Conservation (phyloP, 345 rosid species). For the Schrenkiella parvula region DNA sequence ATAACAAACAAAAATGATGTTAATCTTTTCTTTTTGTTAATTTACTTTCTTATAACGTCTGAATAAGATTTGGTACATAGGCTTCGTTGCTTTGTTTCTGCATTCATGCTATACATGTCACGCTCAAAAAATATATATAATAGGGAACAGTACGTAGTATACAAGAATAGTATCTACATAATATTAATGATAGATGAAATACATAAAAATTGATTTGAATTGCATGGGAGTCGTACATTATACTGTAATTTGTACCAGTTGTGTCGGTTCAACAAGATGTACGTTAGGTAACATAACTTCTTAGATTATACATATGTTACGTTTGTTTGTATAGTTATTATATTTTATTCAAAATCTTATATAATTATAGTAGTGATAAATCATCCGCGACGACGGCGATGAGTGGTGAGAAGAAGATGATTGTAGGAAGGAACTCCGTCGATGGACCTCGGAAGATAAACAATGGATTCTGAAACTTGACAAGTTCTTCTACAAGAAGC, state of each 20-base stretch:
- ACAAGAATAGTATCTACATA: neutral
- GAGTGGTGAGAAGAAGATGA: slow-evolving; percentile 10
- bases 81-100: no score
- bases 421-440: neutral
- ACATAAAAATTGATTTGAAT: neutral
- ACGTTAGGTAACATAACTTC: neutral
- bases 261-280: neutral
- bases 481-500: slow-evolving; percentile 56
- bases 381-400: neutral
- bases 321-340: neutral
- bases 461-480: slow-evolving; percentile 58
- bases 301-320: neutral
- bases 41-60: no score
- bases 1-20: no score
- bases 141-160: neutral
- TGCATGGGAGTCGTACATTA: neutral
- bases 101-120: no score
- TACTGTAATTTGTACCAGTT: neutral
- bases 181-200: neutral
- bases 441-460: slow-evolving; percentile 39
- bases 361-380: neutral
- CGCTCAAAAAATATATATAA: neutral
- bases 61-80: no score
- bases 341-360: neutral
- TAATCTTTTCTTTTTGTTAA: no score